Base-by-base conservation (phyloP, 352 stramenopile species). In the Phytophthora colocasiae region DNA sequence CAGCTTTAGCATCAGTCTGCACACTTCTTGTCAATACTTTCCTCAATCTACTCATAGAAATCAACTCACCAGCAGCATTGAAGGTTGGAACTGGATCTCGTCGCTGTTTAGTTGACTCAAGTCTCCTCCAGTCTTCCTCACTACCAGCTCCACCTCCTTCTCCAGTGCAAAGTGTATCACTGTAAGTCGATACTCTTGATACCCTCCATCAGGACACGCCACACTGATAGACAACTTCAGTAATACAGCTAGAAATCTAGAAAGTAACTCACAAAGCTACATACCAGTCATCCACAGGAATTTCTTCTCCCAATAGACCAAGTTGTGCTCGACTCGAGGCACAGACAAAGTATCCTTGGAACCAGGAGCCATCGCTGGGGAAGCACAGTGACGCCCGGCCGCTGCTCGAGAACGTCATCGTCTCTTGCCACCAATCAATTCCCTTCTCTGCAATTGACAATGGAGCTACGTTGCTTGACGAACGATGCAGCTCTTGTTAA, bases 271-370 rank as follows among this genome's bases (percentile, higher is more conserved):
- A 14, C 31, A 11, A 12, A 36, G 31, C 9, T 36, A 36, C 8
- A 36, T 64, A 89, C 77, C 77, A 88, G 58, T 83, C 79, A 53
- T 92, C 83, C 10, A 92, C 73, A 26, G 80, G 72, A n/a, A 81
- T 64, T 58, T 92, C 79, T 52, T 80, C 76, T 19, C 78, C 83
- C 55, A 92, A 71, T 40, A 92, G 67, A 15, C 81, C 81, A 14
- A 88, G 44, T 47, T 92, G 83, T 52, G 58, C 32, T 19, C 64
- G 61, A 65, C 60, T 71, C 31, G 67, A 66, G 6, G 52, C 52
- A 34, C 74, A 78, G 44, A 81, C 69, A 50, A 85, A 87, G 57
- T 85, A 89, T 49, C 83, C 83, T 64, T 92, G 83, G 67, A 92
- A 92, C 83, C 83, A 92, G 10, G 31, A 56, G 46, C 61, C 72